Conservation (phyloP, 805 yeast genomes). For the Nakazawaea peltata region DNA sequence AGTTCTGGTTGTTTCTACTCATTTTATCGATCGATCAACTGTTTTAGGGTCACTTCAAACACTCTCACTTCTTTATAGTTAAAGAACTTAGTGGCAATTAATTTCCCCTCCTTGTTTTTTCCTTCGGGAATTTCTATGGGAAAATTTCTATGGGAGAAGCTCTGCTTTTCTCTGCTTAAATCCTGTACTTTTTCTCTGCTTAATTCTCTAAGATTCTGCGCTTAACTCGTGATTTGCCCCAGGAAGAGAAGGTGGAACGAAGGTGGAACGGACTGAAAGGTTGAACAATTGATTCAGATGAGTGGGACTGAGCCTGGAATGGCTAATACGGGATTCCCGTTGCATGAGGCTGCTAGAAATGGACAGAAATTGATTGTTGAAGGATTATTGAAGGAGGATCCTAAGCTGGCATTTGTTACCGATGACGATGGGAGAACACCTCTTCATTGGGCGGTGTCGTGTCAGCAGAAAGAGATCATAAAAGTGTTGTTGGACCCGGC, state of each 20-base stretch:
- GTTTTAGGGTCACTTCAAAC: background rate
- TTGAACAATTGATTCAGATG: too few relatives aligned
- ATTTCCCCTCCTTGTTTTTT: too few relatives aligned
- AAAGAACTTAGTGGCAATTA: background rate
- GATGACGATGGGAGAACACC: slow-evolving; percentile 79
- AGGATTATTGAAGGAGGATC: slow-evolving; percentile 39
- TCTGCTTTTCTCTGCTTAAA: too few relatives aligned
- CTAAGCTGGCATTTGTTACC: slow-evolving; percentile 33
- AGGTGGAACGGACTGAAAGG: too few relatives aligned
- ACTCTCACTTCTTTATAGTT: background rate
- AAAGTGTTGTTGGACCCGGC: slow-evolving; percentile 33
- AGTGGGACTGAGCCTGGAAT: too few relatives aligned
- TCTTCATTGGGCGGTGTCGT: slow-evolving; percentile 83
- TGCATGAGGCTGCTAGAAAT: slow-evolving; percentile 64
- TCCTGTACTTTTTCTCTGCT: too few relatives aligned
- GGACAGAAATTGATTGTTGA: slow-evolving; percentile 45
- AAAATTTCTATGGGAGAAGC: too few relatives aligned
- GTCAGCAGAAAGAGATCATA: slow-evolving; percentile 44
- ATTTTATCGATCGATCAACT: slow-evolving; percentile 2
- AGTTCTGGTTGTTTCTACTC: slow-evolving; percentile 31
- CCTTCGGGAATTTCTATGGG: too few relatives aligned
- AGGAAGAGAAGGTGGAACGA: too few relatives aligned
- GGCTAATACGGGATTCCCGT: too few relatives aligned
- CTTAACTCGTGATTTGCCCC: too few relatives aligned
- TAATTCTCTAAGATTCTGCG: too few relatives aligned